Evolutionary conservation across 371 early-diverging fungal species (phyloP).

Genomic region (Mortierella sp.): DNA sequence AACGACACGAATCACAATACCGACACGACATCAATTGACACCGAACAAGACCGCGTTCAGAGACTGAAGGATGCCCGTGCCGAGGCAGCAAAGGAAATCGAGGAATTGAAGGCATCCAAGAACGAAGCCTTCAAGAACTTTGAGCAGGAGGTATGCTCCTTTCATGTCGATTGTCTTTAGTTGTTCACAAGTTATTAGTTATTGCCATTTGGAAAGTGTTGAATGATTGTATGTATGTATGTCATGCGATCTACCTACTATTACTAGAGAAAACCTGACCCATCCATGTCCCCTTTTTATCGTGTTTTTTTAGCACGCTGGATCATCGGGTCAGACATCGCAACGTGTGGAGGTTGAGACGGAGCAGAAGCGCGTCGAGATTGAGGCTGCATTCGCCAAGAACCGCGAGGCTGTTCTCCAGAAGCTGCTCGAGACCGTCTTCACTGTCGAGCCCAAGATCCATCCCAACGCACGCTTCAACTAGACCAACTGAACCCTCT

Average conservation of each 20-base stretch:
- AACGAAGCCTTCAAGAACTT: slow-evolving; percentile 84
- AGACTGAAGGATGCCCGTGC: slow-evolving; percentile 94
- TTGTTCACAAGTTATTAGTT: no score
- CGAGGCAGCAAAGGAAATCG: slow-evolving; percentile 95
- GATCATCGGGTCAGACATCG: slow-evolving; percentile 78
- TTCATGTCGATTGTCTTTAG: not conserved
- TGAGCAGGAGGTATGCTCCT: slow-evolving; percentile 78
- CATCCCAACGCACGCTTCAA: slow-evolving; percentile 65
- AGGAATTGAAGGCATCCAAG: slow-evolving; percentile 87
- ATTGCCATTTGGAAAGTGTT: no score
- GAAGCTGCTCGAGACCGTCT: slow-evolving; percentile 80
- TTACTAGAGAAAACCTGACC: not conserved
- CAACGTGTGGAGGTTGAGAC: slow-evolving; percentile 84
- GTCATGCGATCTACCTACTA: not conserved
- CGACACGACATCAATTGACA: not conserved
- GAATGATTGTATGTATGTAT: not conserved
- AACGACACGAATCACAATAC: not conserved
- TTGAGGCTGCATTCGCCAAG: slow-evolving; percentile 72
- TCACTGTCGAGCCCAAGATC: slow-evolving; percentile 80
- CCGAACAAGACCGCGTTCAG: slow-evolving; percentile 85
- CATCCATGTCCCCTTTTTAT: not conserved
- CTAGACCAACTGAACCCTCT: slow-evolving; percentile 34
- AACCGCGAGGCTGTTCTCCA: slow-evolving; percentile 81
- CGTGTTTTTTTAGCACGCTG: slow-evolving; percentile 72
- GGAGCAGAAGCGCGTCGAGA: slow-evolving; percentile 79